Evolutionary conservation across 192 early-diverging fungal species (phyloP), one percentile per base, ranked within the genome.

Genomic region (Umbelopsis vinacea): DNA sequence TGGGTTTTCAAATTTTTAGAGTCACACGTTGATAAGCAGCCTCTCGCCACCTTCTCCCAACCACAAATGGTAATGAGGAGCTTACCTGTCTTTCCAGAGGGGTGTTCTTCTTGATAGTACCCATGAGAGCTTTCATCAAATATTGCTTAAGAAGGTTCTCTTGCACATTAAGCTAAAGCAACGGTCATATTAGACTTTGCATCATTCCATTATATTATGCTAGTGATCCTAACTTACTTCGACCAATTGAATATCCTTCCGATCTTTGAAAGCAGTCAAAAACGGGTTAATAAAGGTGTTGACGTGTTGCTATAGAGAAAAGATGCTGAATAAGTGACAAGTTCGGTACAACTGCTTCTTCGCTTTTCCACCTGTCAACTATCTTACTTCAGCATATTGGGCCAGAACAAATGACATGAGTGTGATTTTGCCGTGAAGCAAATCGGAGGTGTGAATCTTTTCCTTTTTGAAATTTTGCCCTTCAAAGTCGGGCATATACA

Each of bases 401-500:
- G 85, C 82, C 55, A 80, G 81, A 19, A 82, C 82, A 74, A 84
- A 83, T 4, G 85, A 74, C 69, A 87, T 75, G 21, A 87, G 48
- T 60, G 81, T 72, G 35, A 82, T 82, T 55, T 83, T 81, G 23
- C 81, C 81, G 14, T 67, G 48, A 21, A 87, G 48, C 23, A 79
- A 7, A 10, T 87, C 81, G 1, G 83, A 82, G 3, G 83, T 72
- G 22, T 84, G 76, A 1, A 83, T 63, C 0, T 74, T 66, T 17
- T 84, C 71, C 8, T 77, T 72, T 15, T 76, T 77, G 19, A 87
- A 52, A 33, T 82, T 74, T n/a, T 74, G 73, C 14, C 81, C 85
- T 67, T 80, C 76, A 73, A 84, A 84, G 37, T 84, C 79, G 3
- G 85, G 85, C 83, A 87, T 87, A 67, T 84, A 87, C 0, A 82